These are phyloP conservation scores for Pseudopyricularia cyperi DNA, from an alignment of 2,329 filamentous ascomycete species.

Conservation along the genomic window DNA sequence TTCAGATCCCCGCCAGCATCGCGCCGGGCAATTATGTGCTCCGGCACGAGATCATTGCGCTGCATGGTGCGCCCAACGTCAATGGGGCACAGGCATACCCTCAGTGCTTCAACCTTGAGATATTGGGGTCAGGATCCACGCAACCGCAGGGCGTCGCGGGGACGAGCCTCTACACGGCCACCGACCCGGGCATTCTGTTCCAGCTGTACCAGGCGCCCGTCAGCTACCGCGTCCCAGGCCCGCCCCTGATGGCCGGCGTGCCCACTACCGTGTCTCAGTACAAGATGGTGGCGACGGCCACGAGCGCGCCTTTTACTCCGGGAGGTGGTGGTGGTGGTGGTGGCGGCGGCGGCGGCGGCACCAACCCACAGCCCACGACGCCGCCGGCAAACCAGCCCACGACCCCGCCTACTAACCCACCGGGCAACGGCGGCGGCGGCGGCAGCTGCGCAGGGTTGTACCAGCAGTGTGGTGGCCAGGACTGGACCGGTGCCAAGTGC, in stretches of 20 bases:
- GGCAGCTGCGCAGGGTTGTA: background rate
- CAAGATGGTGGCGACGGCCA: constrained; percentile 2
- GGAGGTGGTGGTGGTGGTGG: background rate
- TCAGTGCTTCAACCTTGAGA: constrained; percentile 43
- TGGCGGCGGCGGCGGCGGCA: background rate
- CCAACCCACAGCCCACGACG: background rate
- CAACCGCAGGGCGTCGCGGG: constrained; percentile 3
- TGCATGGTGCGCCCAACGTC: constrained; percentile 27
- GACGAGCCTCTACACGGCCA: constrained; percentile 15
- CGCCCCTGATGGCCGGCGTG: constrained; percentile 20
- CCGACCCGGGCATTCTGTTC: constrained; percentile 26
- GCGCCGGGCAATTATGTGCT: constrained; percentile 36
- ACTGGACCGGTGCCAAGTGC: constrained; percentile 1
- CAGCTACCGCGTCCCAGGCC: constrained; percentile 25
- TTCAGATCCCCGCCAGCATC: constrained; percentile 30
- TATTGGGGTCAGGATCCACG: constrained; percentile 30
- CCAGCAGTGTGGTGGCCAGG: constrained; percentile 3
- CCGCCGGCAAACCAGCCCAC: background rate
- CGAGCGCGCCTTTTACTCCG: background rate
- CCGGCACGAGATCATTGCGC: constrained; percentile 37
- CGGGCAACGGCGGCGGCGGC: background rate
- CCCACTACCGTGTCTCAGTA: constrained; percentile 12
- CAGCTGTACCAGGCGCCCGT: constrained; percentile 25
- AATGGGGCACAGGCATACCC: constrained; percentile 38
- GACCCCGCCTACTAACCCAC: background rate